A percentile compares a stretch with the other conserved stretches of the same genome.
Evolutionary conservation across 495 filamentous ascomycete genomes (phyloP).

Genomic region (Cairneyella variabilis): DNA sequence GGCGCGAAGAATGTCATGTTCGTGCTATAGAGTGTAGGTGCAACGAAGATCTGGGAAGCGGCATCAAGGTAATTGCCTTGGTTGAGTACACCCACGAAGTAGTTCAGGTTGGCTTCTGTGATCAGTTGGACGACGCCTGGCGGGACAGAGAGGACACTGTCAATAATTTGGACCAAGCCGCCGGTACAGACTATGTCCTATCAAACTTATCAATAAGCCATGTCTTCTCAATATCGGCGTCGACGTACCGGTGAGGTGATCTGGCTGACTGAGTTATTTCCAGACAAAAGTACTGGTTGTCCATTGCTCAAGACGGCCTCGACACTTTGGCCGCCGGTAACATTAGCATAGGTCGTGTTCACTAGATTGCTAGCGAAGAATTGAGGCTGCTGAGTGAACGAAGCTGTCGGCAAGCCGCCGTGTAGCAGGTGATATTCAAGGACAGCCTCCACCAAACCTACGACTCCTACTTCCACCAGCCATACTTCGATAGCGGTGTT

Average conservation of each 20-base stretch:
- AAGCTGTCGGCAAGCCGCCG: background rate
- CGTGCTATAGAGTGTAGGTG: background rate
- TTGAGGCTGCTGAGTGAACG: background rate
- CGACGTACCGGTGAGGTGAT: background rate
- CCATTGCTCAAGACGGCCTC: background rate
- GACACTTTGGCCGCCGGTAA: conserved; percentile 5
- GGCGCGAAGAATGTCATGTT: conserved; percentile 8
- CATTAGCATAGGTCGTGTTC: conserved; percentile 5
- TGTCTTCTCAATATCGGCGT: too few species aligned
- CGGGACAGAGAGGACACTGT: conserved; percentile 1
- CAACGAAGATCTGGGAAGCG: background rate
- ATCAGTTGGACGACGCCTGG: background rate
- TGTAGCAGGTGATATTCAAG: conserved; percentile 3
- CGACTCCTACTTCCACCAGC: background rate
- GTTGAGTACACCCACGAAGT: background rate
- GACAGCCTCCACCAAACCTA: background rate
- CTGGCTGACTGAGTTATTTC: background rate
- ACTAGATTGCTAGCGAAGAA: conserved; percentile 2
- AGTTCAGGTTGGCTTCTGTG: background rate
- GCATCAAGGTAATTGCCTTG: background rate
- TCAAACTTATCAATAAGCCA: background rate
- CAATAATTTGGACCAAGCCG: conserved; percentile 5
- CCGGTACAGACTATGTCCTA: background rate
- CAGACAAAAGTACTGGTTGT: background rate
- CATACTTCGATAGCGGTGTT: background rate